These are phyloP conservation scores for Juncus effusus DNA, from an alignment of 176 grass and related monocot species.

Conservation along the genomic window DNA sequence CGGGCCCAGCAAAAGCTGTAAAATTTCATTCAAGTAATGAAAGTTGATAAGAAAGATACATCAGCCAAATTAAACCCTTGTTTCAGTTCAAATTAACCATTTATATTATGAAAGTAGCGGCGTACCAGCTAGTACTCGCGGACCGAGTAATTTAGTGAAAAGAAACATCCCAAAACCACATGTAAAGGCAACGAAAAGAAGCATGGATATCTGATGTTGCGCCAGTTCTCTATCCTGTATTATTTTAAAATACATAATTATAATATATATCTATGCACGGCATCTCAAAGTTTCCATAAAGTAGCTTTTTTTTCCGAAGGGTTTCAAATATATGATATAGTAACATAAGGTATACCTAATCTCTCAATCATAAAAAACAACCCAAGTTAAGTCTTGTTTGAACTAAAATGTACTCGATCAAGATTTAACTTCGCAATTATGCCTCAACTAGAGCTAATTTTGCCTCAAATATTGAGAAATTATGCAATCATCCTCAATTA, in stretches of 20 bases:
- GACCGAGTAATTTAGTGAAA: slow-evolving; percentile 73
- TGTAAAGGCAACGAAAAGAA: slow-evolving; percentile 76
- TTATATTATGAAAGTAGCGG: slow-evolving; percentile 4
- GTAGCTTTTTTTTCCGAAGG: too few relatives aligned
- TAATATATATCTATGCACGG: too few relatives aligned
- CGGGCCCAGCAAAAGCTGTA: slow-evolving; percentile 82
- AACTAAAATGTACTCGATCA: too few relatives aligned
- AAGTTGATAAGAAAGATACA: not conserved
- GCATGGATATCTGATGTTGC: slow-evolving; percentile 86
- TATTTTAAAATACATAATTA: slow-evolving; percentile 26
- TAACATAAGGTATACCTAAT: too few relatives aligned
- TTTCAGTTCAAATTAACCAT: not conserved
- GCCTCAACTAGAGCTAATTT: too few relatives aligned
- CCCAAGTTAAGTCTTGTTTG: too few relatives aligned
- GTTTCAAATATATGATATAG: too few relatives aligned
- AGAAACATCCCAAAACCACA: slow-evolving; percentile 81
- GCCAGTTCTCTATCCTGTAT: slow-evolving; percentile 67
- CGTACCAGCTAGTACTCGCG: slow-evolving; percentile 69
- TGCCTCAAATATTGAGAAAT: too few relatives aligned
- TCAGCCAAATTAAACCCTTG: slow-evolving; percentile 8
- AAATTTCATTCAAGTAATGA: slow-evolving; percentile 14
- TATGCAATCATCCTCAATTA: too few relatives aligned
- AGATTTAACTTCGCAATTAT: too few relatives aligned
- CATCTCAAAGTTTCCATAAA: not conserved
- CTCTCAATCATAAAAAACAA: too few relatives aligned